Evolutionary conservation across 1,139 yeast genomes (phyloP), one percentile per base, ranked within the genome.

Genomic region (Taphrina wiesneri): DNA sequence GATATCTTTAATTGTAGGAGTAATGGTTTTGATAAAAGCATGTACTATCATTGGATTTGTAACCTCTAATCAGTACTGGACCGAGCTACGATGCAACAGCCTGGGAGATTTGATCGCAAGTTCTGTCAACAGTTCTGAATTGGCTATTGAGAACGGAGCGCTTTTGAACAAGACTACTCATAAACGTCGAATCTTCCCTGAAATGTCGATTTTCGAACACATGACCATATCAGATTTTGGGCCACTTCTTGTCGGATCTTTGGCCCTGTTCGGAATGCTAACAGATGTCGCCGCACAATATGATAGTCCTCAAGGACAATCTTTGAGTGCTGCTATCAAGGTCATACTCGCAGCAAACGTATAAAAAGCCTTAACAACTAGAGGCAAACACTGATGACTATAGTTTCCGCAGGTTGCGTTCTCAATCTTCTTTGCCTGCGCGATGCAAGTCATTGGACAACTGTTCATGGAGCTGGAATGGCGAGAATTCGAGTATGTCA

Each of bases 321-420:
- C 59, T 15, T 39, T 53, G 17, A 39, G 47, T 17, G 46, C 45
- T 9, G 25, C 39, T 15, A 39, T 39, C 2, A 13, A 30, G 17
- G 59, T 53, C 47, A 34, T 53, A 23, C 21, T 53, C 28, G 59
- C 59, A 7, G 59, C 59, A 39, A 53, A 53, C 23, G 41, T 53
- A 17, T 43, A 7, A 32, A 7, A 32, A 32, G 9, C 39, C 9
- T 13, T 9, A 13, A 32, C 39, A 7, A 9, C 39, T 9, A 9
- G 13, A 9, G 9, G 9, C 39, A 32, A 7, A 32, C 39, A 32
- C 39, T 32, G 39, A 32, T 32, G 7, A 9, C 21, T 43, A 17
- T 43, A 43, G 47, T 43, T 15, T 34, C 59, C 59, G 13, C 59
- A 53, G 25, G 39, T 53, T 19, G 41, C 41, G 30, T 53, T 53